Evolutionary conservation across 768 basidiomycete genomes (phyloP).

Genomic region (Tubosaeta sp.): DNA sequence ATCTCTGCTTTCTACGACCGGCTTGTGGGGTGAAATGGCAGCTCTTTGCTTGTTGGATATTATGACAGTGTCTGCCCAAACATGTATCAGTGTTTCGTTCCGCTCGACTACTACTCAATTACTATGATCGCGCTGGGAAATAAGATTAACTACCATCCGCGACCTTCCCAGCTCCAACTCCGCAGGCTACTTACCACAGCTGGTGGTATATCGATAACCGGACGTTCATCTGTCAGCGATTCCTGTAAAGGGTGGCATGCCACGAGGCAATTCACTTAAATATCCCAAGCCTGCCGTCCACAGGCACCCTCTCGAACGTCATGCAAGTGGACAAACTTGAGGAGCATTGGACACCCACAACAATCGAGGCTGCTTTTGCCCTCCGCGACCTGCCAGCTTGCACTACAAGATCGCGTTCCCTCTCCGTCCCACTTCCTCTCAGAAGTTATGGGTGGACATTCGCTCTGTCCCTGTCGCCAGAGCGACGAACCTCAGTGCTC

Average conservation of each 20-base stretch:
- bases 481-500: background rate
- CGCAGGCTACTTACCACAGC: too few relatives aligned
- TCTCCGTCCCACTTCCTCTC: conserved; percentile 10
- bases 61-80: too few relatives aligned
- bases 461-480: conserved; percentile 7
- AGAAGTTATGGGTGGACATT: conserved; percentile 14
- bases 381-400: background rate
- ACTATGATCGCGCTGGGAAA: too few relatives aligned
- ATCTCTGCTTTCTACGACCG: conserved; percentile 14
- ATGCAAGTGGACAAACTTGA: conserved; percentile 3
- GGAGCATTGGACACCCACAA: conserved; percentile 14
- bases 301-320: background rate
- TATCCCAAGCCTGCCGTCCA: background rate
- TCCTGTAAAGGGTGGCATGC: conserved; percentile 1
- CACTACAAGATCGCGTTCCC: background rate
- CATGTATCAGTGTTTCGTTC: too few relatives aligned
- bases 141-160: too few relatives aligned
- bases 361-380: conserved; percentile 6
- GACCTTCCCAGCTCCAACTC: too few relatives aligned
- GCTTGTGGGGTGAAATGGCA: background rate
- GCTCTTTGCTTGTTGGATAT: background rate
- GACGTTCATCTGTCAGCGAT: too few relatives aligned
- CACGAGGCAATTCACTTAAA: background rate
- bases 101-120: too few relatives aligned
- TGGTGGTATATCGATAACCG: too few relatives aligned